Evolutionary conservation across 805 yeast species (phyloP).

Genomic region (Lipomyces lipofer): DNA sequence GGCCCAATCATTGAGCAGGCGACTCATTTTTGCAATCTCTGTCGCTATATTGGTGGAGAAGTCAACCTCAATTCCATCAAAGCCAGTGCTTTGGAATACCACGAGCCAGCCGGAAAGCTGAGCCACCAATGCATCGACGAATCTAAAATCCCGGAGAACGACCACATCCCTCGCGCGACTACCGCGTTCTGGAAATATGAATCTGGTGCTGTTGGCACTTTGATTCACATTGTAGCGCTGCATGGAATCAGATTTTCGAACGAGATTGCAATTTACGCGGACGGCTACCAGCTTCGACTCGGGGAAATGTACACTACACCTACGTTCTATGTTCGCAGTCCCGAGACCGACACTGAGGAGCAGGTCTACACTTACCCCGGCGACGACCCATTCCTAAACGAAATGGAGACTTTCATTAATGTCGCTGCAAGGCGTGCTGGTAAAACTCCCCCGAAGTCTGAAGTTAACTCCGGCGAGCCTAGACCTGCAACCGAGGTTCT

Average conservation of each 20-base stretch:
- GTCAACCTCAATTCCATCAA: slow-evolving; percentile 23
- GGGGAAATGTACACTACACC: slow-evolving; percentile 29
- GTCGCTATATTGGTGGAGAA: slow-evolving; percentile 30
- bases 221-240: slow-evolving; percentile 28
- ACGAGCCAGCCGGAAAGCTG: slow-evolving; percentile 29
- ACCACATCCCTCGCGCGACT: slow-evolving; percentile 29
- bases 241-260: slow-evolving; percentile 30
- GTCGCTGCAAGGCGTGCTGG: slow-evolving; percentile 17
- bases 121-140: slow-evolving; percentile 26
- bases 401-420: slow-evolving; percentile 18
- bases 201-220: slow-evolving; percentile 29
- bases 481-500: slow-evolving; percentile 13
- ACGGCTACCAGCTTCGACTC: slow-evolving; percentile 31
- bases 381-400: slow-evolving; percentile 28
- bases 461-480: background rate
- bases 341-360: slow-evolving; percentile 20
- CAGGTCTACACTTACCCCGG: slow-evolving; percentile 22
- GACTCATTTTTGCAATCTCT: slow-evolving; percentile 32
- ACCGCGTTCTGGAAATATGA: slow-evolving; percentile 30
- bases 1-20: slow-evolving; percentile 33
- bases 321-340: slow-evolving; percentile 26
- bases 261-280: slow-evolving; percentile 29
- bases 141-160: slow-evolving; percentile 20
- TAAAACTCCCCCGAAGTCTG: background rate
- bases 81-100: slow-evolving; percentile 23